phyloP scores from a whole-genome alignment of 1,139 yeast species.

The Debaryomyces robertsiae region DNA sequence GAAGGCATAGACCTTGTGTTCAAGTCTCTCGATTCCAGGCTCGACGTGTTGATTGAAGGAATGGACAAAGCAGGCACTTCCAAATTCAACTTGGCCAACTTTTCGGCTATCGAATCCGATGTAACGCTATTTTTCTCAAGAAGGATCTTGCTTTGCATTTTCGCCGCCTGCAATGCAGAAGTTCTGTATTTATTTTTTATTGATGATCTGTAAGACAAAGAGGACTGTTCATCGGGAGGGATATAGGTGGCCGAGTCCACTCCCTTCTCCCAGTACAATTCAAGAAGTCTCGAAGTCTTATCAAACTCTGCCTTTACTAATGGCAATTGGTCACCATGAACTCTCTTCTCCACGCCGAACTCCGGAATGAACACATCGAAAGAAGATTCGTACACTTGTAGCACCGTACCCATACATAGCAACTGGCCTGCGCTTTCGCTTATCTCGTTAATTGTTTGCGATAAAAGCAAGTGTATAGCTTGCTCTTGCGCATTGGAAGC shows the following conservation, averaged over 20 bases:
- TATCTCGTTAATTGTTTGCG: conserved; percentile 82
- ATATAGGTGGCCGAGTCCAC: conserved; percentile 88
- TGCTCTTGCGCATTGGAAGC: conserved; percentile 94
- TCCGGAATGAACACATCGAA: conserved; percentile 94
- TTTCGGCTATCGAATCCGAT: conserved; percentile 47
- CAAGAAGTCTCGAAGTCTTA: conserved; percentile 65
- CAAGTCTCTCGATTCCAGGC: conserved; percentile 11
- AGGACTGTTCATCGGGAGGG: conserved; percentile 84
- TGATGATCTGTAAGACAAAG: conserved; percentile 73
- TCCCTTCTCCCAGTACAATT: conserved; percentile 89
- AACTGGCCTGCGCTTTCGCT: conserved; percentile 78
- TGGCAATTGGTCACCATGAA: conserved; percentile 96
- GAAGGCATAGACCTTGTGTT: conserved; percentile 31
- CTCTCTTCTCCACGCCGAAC: conserved; percentile 95
- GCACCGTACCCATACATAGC: conserved; percentile 80
- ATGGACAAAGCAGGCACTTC: conserved; percentile 52
- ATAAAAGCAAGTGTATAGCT: conserved; percentile 81
- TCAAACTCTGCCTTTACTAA: conserved; percentile 90
- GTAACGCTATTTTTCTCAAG: conserved; percentile 30
- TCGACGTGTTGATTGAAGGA: conserved; percentile 30
- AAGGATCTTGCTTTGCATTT: conserved; percentile 44
- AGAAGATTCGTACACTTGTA: conserved; percentile 94
- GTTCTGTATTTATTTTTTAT: conserved; percentile 79
- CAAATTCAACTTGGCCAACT: conserved; percentile 53
- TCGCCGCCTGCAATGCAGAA: conserved; percentile 71